These are phyloP conservation scores for Chenopodium suecicum DNA, from an alignment of 148 eudicot species.

Conservation along the genomic window DNA sequence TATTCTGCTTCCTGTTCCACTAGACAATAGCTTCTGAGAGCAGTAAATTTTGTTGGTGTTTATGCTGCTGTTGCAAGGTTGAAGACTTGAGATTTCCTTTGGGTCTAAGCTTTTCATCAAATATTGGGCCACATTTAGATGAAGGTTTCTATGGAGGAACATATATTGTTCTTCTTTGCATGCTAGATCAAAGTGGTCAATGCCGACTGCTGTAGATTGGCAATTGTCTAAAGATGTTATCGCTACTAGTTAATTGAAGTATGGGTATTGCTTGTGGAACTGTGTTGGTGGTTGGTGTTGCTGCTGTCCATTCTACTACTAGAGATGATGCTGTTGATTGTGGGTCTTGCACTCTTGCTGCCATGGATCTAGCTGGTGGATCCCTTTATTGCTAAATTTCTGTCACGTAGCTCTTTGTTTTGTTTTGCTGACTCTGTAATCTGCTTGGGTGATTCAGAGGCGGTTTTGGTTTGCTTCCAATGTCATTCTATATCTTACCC, in stretches of 20 bases:
- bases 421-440: neutral
- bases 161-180: neutral
- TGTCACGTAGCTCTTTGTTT: neutral
- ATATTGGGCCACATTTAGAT: neutral
- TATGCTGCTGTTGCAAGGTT: neutral
- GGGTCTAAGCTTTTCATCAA: neutral
- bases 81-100: neutral
- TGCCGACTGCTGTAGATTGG: neutral
- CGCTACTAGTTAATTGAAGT: neutral
- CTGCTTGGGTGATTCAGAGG: neutral
- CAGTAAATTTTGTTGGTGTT: neutral
- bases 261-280: neutral
- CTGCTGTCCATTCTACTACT: too few relatives aligned
- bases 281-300: neutral
- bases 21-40: neutral
- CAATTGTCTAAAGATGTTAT: neutral
- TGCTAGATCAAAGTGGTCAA: neutral
- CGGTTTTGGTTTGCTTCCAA: neutral
- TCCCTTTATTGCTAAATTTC: neutral
- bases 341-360: neutral
- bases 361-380: neutral
- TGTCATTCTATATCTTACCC: neutral
- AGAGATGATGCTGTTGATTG: neutral
- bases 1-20: neutral
- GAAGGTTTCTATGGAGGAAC: neutral